Evolutionary conservation across 148 eudicot species (phyloP).

Genomic region (Amaranthus hypochondriacus): DNA sequence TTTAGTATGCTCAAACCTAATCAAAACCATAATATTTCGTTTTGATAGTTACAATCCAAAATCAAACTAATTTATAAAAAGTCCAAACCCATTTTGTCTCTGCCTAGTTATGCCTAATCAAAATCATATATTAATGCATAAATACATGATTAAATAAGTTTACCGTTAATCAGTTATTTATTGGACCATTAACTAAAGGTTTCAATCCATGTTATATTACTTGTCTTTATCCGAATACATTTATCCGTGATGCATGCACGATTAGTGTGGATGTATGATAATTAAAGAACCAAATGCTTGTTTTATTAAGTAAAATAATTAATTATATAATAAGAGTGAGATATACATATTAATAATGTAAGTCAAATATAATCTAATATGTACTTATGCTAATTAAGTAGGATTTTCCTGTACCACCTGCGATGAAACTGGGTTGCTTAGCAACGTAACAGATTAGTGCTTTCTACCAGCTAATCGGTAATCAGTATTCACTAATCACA

Average conservation of each 20-base stretch:
- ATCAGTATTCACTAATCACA: not conserved
- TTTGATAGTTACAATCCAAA: no score
- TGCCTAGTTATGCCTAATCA: not conserved
- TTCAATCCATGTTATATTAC: not conserved
- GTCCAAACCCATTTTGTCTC: no score
- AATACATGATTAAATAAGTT: not conserved
- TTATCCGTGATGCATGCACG: slow-evolving; percentile 2
- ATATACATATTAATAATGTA: not conserved
- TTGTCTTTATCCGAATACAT: not conserved
- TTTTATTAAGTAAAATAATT: not conserved
- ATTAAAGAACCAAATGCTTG: not conserved
- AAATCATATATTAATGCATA: not conserved
- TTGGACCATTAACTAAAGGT: not conserved
- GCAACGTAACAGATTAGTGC: slow-evolving; percentile 9
- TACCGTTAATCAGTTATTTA: not conserved
- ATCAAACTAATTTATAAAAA: no score
- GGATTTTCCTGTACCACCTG: not conserved
- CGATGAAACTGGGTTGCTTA: slow-evolving; percentile 2
- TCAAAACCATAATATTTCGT: no score
- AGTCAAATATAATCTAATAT: not conserved
- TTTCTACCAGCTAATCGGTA: not conserved
- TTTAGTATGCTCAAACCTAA: no score
- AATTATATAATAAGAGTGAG: not conserved
- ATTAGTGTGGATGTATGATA: not conserved
- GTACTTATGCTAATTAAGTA: not conserved